Evolutionary conservation across 2,329 filamentous ascomycete genomes (phyloP).

Genomic region (Trichoderma afroharzianum): DNA sequence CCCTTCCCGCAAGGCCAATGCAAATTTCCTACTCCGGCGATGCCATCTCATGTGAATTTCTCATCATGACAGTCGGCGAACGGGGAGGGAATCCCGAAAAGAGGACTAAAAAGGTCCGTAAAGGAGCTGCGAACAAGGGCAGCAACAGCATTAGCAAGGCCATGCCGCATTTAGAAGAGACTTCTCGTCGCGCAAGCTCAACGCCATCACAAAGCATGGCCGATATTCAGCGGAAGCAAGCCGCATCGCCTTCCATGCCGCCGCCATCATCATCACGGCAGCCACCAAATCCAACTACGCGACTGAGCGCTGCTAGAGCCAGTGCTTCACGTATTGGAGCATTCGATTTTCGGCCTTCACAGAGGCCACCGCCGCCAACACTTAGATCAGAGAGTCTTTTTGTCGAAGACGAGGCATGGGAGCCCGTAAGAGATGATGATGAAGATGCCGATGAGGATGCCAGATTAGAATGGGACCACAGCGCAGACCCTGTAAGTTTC

Average conservation of each 20-base stretch:
- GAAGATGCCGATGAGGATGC: constrained; percentile 63
- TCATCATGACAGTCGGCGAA: constrained; percentile 78
- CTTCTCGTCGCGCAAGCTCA: constrained; percentile 42
- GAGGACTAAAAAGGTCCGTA: constrained; percentile 46
- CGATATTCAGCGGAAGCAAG: constrained; percentile 22
- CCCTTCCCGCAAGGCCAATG: constrained; percentile 65
- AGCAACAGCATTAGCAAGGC: constrained; percentile 21
- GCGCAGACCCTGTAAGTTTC: constrained; percentile 55
- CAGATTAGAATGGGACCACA: constrained; percentile 71
- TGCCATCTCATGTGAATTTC: constrained; percentile 70
- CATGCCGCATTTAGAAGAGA: constrained; percentile 44
- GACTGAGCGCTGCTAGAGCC: constrained; percentile 33
- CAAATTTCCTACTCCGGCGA: constrained; percentile 68
- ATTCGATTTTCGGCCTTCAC: constrained; percentile 50
- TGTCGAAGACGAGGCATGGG: constrained; percentile 74
- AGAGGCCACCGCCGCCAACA: constrained; percentile 53
- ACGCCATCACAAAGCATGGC: constrained; percentile 34
- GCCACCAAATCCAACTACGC: constrained; percentile 32
- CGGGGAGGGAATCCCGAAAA: constrained; percentile 46
- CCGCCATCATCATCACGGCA: constrained; percentile 27
- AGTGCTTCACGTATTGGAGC: constrained; percentile 35
- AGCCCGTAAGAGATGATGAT: constrained; percentile 59
- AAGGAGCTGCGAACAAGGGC: constrained; percentile 32
- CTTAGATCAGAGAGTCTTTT: constrained; percentile 67
- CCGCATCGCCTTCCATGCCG: constrained; percentile 5